phyloP scores from a whole-genome alignment of 441 rosid genomes.

The Gossypium armourianum region DNA sequence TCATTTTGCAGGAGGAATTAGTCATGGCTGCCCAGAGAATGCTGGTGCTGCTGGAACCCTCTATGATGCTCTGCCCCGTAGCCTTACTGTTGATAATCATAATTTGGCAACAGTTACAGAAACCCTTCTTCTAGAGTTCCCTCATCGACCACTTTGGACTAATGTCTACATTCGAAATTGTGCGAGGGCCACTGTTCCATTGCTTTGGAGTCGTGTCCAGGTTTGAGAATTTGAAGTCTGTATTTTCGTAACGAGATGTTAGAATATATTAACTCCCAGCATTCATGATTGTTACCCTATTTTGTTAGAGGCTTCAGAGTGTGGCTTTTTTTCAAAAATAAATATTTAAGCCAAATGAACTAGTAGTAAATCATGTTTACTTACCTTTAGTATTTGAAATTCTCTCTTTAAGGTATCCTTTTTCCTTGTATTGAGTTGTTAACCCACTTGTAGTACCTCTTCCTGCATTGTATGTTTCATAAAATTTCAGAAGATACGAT shows the following conservation, averaged over 20 bases:
- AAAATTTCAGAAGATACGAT: background rate
- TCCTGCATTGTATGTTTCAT: background rate
- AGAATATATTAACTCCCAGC: background rate
- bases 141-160: slow-evolving; percentile 69
- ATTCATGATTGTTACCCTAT: background rate
- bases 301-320: background rate
- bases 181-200: slow-evolving; percentile 90
- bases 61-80: slow-evolving; percentile 94
- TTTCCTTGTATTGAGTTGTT: background rate
- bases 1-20: slow-evolving; percentile 57
- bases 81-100: slow-evolving; percentile 78
- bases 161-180: slow-evolving; percentile 74
- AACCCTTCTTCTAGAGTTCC: slow-evolving; percentile 88
- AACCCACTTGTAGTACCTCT: background rate
- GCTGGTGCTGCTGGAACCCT: slow-evolving; percentile 95
- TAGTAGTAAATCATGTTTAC: background rate
- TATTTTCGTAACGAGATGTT: background rate
- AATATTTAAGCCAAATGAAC: background rate
- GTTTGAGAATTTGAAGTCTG: slow-evolving; percentile 26
- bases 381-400: background rate
- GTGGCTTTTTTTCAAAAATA: background rate
- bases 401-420: background rate
- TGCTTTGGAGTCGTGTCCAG: slow-evolving; percentile 99
- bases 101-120: slow-evolving; percentile 81
- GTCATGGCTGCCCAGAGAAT: slow-evolving; percentile 73